phyloP scores from a whole-genome alignment of 2,329 filamentous ascomycete genomes.

The Aspergillus sp. region DNA sequence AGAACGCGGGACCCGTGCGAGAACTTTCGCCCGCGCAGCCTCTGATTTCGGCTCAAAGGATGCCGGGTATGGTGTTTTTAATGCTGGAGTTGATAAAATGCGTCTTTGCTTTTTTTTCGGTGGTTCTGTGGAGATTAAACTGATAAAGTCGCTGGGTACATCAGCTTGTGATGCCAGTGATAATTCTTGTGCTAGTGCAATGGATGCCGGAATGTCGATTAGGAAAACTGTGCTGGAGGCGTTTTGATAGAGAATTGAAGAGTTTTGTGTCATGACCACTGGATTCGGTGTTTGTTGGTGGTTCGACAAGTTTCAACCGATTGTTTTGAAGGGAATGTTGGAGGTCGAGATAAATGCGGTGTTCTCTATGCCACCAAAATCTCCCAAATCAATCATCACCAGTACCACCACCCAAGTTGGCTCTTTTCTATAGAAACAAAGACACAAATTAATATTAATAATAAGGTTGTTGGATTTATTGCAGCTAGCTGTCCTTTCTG shows the following conservation, averaged over 20 bases:
- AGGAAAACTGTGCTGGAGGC: slow-evolving; percentile 46
- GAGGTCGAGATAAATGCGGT: background rate
- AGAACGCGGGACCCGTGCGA: slow-evolving; percentile 32
- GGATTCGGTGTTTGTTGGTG: background rate
- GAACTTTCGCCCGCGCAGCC: slow-evolving; percentile 42
- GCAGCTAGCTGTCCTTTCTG: background rate
- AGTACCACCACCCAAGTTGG: background rate
- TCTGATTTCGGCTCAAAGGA: slow-evolving; percentile 53
- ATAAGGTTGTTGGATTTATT: background rate
- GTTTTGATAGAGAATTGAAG: slow-evolving; percentile 54
- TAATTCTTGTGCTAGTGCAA: slow-evolving; percentile 52
- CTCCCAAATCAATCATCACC: background rate
- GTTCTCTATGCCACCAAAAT: background rate
- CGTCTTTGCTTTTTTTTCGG: slow-evolving; percentile 2
- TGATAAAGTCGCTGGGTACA: background rate
- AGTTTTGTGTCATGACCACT: slow-evolving; percentile 9
- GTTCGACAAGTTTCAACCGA: background rate
- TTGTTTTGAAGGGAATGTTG: background rate
- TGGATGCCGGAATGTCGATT: slow-evolving; percentile 60
- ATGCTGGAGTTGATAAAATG: slow-evolving; percentile 49
- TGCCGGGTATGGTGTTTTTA: slow-evolving; percentile 48
- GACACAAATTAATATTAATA: background rate
- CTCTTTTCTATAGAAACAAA: background rate
- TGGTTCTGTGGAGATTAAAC: background rate
- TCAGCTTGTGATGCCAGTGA: background rate